A percentile compares a stretch with the other conserved stretches of the same genome.
Evolutionary conservation across 1,284 basidiomycete genomes (phyloP).

Genomic region (Microbotryum violaceum): DNA sequence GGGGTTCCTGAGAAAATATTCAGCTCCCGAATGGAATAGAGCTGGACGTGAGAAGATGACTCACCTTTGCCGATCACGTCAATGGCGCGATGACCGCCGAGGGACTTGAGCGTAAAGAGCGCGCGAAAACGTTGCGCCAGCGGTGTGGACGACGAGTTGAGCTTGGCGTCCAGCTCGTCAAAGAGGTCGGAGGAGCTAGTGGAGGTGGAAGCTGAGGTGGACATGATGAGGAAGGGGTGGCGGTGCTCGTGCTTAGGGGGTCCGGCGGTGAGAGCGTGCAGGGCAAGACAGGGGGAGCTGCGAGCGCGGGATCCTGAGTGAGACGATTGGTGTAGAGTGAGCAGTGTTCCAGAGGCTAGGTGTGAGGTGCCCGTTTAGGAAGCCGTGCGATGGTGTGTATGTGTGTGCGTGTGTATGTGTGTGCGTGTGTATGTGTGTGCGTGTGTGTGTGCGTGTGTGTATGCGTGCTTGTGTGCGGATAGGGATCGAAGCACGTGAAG

Average conservation of each 20-base stretch:
- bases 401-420: no score
- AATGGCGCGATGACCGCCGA: constrained; percentile 56
- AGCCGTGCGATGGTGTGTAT: no score
- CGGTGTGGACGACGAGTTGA: constrained; percentile 68
- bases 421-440: no score
- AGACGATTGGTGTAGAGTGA: no score
- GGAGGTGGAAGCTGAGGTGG: constrained; percentile 1
- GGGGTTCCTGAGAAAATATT: background rate
- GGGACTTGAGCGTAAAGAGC: constrained; percentile 84
- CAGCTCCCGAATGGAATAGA: background rate
- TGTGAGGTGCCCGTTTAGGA: no score
- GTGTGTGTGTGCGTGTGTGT: no score
- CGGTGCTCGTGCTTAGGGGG: background rate
- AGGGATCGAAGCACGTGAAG: no score
- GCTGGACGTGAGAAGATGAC: constrained; percentile 22
- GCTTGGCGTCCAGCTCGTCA: constrained; percentile 56
- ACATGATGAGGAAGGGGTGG: background rate
- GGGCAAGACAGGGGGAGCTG: background rate
- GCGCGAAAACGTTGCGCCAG: constrained; percentile 87
- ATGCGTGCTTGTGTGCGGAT: no score
- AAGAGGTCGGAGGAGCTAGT: constrained; percentile 39
- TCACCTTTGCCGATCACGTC: constrained; percentile 75
- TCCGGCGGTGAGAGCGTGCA: background rate
- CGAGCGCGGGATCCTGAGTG: background rate
- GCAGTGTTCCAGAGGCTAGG: no score